Evolutionary conservation across 495 filamentous ascomycete genomes (phyloP).

Genomic region (Xylaria grammica): DNA sequence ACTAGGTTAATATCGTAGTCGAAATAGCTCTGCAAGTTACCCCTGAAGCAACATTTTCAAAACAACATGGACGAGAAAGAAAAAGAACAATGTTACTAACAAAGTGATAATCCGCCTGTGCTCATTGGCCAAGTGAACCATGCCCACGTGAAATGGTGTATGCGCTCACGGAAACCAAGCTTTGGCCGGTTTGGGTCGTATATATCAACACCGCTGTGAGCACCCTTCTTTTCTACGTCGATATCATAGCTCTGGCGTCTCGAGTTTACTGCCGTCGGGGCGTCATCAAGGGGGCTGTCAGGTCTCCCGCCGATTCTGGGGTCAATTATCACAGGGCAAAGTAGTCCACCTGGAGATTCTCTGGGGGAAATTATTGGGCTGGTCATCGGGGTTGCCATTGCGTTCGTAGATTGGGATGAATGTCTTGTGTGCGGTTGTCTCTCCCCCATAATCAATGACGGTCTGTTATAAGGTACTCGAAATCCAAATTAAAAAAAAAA

Average conservation of each 20-base stretch:
- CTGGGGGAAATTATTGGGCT: neutral
- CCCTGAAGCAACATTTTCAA: too few species aligned
- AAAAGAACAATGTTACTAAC: neutral
- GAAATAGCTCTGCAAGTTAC: too few species aligned
- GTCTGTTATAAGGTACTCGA: neutral
- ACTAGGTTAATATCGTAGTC: too few species aligned
- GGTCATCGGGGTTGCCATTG: neutral
- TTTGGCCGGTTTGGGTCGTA: slow-evolving; percentile 23
- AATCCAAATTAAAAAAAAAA: neutral
- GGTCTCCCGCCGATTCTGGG: neutral
- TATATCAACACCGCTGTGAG: neutral
- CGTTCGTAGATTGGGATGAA: neutral
- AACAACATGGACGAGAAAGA: neutral
- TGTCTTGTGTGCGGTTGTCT: neutral
- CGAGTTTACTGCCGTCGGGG: slow-evolving; percentile 14
- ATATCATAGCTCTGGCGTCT: slow-evolving; percentile 8
- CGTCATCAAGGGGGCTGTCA: neutral
- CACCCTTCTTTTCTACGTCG: slow-evolving; percentile 8
- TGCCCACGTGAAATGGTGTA: slow-evolving; percentile 26
- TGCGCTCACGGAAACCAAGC: slow-evolving; percentile 15
- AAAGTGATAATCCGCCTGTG: slow-evolving; percentile 19
- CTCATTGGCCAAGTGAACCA: slow-evolving; percentile 25
- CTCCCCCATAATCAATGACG: neutral
- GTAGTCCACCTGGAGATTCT: neutral
- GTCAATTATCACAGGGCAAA: neutral